Evolutionary conservation across 805 yeast species (phyloP).

Genomic region (Yarrowia keelungensis): DNA sequence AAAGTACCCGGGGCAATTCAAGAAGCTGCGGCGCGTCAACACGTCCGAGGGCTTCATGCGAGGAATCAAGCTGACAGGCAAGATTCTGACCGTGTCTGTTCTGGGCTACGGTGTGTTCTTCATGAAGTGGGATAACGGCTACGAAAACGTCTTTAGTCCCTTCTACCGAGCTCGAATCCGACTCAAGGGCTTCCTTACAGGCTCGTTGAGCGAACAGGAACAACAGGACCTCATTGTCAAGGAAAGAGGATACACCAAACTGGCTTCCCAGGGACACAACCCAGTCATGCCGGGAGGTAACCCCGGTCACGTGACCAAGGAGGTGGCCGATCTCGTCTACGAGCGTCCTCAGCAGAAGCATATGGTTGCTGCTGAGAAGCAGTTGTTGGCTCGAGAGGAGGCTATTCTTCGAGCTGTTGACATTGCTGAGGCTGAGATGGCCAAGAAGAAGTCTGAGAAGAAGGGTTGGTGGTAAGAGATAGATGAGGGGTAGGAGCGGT

Average conservation of each 20-base stretch:
- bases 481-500: background rate
- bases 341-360: constrained; percentile 77
- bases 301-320: constrained; percentile 50
- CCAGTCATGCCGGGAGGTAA: constrained; percentile 41
- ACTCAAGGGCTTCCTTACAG: constrained; percentile 60
- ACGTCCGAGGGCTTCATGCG: constrained; percentile 59
- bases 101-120: constrained; percentile 70
- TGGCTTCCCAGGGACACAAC: constrained; percentile 49
- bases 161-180: constrained; percentile 68
- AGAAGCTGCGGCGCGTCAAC: constrained; percentile 67
- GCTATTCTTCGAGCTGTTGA: constrained; percentile 56
- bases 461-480: constrained; percentile 22
- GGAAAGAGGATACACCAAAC: constrained; percentile 46
- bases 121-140: constrained; percentile 84
- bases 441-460: constrained; percentile 23
- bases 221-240: constrained; percentile 63
- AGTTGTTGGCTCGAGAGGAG: constrained; percentile 73
- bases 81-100: constrained; percentile 57
- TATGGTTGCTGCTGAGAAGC: constrained; percentile 73
- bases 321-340: constrained; percentile 51
- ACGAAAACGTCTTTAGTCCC: constrained; percentile 74
- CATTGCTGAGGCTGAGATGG: constrained; percentile 51
- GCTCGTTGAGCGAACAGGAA: constrained; percentile 64
- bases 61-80: constrained; percentile 68
- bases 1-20: constrained; percentile 78